Percentiles rank a stretch among this genome's conserved stretches.
These are phyloP conservation scores for Cyclotella sp. DNA, from an alignment of 108 stramenopile genomes.

Conservation along the genomic window DNA sequence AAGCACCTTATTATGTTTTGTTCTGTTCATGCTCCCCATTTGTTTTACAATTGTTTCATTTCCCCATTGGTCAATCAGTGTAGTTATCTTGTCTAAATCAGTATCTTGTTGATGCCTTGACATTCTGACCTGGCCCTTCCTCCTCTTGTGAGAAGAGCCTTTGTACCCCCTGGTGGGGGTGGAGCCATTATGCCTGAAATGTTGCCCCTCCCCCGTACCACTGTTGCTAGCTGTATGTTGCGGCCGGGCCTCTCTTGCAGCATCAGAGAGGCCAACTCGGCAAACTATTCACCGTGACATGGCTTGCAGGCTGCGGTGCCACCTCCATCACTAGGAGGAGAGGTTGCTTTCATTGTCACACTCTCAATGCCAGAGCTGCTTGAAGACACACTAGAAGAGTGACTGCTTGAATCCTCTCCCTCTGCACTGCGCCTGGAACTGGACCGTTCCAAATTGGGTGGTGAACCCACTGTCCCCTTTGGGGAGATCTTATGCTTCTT, in stretches of 20 bases:
- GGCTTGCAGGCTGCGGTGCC: not conserved
- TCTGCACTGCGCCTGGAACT: not conserved
- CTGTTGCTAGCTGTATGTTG: not conserved
- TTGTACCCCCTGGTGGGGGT: not conserved
- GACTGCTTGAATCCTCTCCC: not conserved
- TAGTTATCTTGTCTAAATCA: slow-evolving; percentile 11
- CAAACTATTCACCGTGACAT: too few relatives aligned
- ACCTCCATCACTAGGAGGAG: slow-evolving; percentile 1
- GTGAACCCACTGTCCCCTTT: too few relatives aligned
- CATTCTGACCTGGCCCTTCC: slow-evolving; percentile 17
- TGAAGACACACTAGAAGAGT: not conserved
- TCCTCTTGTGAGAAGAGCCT: not conserved
- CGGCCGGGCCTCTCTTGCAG: not conserved
- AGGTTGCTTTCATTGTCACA: too few relatives aligned
- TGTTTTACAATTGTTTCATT: slow-evolving; percentile 5
- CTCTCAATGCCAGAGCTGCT: too few relatives aligned
- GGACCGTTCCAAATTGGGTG: too few relatives aligned
- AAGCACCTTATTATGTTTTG: slow-evolving; percentile 6
- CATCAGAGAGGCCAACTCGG: slow-evolving; percentile 12
- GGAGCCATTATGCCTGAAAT: slow-evolving; percentile 10
- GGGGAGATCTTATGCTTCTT: too few relatives aligned
- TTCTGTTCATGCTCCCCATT: slow-evolving; percentile 10
- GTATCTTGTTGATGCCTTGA: slow-evolving; percentile 21
- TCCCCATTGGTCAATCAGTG: slow-evolving; percentile 21
- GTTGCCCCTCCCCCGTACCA: not conserved